Conservation (phyloP, 164 flowering plant genomes). For the Kalanchoe fedtschenkoi region DNA sequence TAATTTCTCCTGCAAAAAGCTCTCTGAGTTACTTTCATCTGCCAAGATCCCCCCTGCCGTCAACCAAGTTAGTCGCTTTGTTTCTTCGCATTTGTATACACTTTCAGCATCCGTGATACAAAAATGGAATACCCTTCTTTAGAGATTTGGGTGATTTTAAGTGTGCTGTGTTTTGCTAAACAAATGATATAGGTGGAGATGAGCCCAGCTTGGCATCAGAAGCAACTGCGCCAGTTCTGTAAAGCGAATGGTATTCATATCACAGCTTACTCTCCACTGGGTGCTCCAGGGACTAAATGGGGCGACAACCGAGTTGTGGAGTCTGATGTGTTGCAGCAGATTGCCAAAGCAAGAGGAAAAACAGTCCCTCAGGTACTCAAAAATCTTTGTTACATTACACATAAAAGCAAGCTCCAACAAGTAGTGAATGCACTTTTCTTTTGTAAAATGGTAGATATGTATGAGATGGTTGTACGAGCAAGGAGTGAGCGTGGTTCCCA, state of each 20-base stretch:
- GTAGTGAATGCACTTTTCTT: neutral
- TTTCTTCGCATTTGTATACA: neutral
- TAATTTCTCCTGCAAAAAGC: conserved; percentile 8
- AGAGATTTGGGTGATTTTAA: neutral
- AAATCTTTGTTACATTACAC: neutral
- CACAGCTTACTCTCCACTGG: conserved; percentile 27
- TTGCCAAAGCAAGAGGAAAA: conserved; percentile 22
- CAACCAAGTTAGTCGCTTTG: neutral
- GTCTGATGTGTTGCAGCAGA: conserved; percentile 15
- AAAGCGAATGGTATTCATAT: conserved; percentile 13
- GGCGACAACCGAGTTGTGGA: conserved; percentile 22
- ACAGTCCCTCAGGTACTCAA: conserved; percentile 24
- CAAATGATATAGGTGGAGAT: conserved; percentile 22
- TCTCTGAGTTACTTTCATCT: neutral
- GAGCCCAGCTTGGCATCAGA: conserved; percentile 30
- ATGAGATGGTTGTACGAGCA: conserved; percentile 29
- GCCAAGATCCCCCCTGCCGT: conserved; percentile 2
- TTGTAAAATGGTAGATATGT: conserved; percentile 10
- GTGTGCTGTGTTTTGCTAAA: neutral
- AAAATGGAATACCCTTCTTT: neutral
- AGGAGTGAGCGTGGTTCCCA: conserved; percentile 19
- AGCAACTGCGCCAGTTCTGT: conserved; percentile 19
- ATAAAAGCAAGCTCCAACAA: neutral
- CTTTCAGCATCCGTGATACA: neutral
- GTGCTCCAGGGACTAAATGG: conserved; percentile 21